A percentile compares a stretch with the other conserved stretches of the same genome.
Evolutionary conservation across 805 yeast species (phyloP).

Genomic region (Kluyveromyces dobzhanskii): DNA sequence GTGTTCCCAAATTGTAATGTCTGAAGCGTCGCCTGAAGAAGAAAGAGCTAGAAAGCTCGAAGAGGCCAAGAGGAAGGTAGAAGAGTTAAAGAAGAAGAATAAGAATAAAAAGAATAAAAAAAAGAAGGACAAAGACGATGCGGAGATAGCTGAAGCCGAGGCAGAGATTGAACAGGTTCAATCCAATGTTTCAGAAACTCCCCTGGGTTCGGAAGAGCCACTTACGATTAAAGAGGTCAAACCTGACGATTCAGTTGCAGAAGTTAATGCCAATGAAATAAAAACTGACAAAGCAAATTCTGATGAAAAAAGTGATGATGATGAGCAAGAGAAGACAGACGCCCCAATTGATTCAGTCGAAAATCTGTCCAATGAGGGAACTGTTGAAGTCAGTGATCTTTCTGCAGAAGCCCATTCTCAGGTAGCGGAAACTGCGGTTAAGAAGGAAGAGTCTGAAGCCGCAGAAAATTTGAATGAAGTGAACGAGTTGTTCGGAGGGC

Average conservation of each 20-base stretch:
- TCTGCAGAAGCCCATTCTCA: conserved; percentile 2
- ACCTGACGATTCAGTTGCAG: background rate
- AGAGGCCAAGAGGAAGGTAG: conserved; percentile 65
- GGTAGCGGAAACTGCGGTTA: conserved; percentile 4
- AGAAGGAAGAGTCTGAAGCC: background rate
- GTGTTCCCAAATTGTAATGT: conserved; percentile 13
- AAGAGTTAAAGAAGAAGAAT: conserved; percentile 56
- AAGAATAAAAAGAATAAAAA: conserved; percentile 39
- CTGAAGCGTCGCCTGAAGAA: conserved; percentile 29
- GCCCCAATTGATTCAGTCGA: too few species aligned
- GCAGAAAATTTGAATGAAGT: background rate
- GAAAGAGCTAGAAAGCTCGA: conserved; percentile 55
- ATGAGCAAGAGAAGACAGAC: too few species aligned
- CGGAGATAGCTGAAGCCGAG: background rate
- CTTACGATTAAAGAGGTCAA: background rate
- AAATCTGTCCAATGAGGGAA: conserved; percentile 4
- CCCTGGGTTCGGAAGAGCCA: conserved; percentile 1
- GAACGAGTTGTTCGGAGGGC: conserved; percentile 11
- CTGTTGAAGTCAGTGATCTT: conserved; percentile 2
- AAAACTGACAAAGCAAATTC: conserved; percentile 1
- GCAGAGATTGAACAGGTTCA: background rate
- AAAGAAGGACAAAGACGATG: conserved; percentile 15
- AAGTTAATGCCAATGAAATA: conserved; percentile 1
- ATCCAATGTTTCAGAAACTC: background rate
- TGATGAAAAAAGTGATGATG: background rate